A percentile compares a stretch with the other conserved stretches of the same genome.
These are phyloP conservation scores for Cutaneotrichosporon daszewskae DNA, from an alignment of 1,284 basidiomycete genomes.

Conservation along the genomic window DNA sequence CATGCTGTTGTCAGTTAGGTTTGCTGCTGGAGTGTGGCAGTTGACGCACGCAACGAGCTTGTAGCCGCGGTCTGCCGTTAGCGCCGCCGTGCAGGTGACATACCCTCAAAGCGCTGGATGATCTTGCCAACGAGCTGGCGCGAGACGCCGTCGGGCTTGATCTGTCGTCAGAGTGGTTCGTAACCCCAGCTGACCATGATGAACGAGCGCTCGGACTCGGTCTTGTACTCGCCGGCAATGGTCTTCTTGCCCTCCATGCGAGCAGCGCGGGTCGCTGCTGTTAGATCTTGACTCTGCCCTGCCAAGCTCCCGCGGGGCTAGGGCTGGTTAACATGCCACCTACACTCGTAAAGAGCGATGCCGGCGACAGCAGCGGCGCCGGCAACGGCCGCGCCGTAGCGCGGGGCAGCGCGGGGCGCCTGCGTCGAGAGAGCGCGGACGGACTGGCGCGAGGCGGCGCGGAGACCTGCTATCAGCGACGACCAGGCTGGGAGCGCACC, in stretches of 20 bases:
- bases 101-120: constrained; percentile 41
- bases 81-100: neutral
- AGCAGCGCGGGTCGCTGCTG: constrained; percentile 19
- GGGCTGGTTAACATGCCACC: constrained; percentile 8
- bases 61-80: constrained; percentile 29
- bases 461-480: constrained; percentile 27
- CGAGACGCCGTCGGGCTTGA: constrained; percentile 45
- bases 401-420: constrained; percentile 26
- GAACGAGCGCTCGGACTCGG: constrained; percentile 47
- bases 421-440: constrained; percentile 38
- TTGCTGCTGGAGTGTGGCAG: neutral
- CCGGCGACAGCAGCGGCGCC: constrained; percentile 30
- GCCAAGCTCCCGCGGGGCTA: neutral
- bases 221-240: constrained; percentile 49
- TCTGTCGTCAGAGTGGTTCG: constrained; percentile 14
- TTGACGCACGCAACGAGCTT: constrained; percentile 36
- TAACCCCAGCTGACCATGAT: constrained; percentile 44
- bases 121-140: constrained; percentile 44
- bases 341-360: constrained; percentile 36
- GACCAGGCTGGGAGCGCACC: constrained; percentile 17
- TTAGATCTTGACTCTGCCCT: constrained; percentile 1
- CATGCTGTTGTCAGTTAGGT: constrained; percentile 23
- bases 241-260: constrained; percentile 46
- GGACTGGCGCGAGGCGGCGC: constrained; percentile 40
- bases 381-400: constrained; percentile 22